Evolutionary conservation across 2,329 filamentous ascomycete species (phyloP), one percentile per base, ranked within the genome.

Genomic region (Neophaeococcomyces aloes): DNA sequence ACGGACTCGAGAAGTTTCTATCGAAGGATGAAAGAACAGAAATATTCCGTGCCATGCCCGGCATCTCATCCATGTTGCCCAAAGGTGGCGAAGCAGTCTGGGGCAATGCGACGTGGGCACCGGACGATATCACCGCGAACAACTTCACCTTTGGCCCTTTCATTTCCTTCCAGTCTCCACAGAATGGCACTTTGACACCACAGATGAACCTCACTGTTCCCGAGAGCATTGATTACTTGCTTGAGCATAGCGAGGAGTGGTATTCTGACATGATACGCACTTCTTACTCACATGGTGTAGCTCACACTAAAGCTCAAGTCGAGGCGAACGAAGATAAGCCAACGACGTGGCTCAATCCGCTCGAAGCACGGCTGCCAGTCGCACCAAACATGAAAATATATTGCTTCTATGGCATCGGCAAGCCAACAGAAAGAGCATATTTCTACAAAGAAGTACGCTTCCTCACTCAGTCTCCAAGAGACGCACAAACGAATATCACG

Each of bases 1-100:
- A 96, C 57, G 91, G 91, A 0, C 74, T 98, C 7, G 91, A 98
- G 62, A 94, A 91, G 59, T 98, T 98, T 61, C 70, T 98, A 36
- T 88, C 81, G 56, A 86, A 83, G 56, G 81, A 88, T 52, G 91
- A 98, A 61, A 78, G 91, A 41, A 87, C 85, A 0, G 87, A 96
- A 58, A 81, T 98, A 33, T 94, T 98, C 69, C 80, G 91, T 41
- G 86, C 87, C 34, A 96, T 98, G 89, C 91, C 91, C 0, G 91
- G 91, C 5, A 85, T 95, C 48, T 93, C 85, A 5, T 91, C 86
- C 37, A 98, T 98, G 91, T 74, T 98, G 1, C 91, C 91, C 4
- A 86, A 95, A 34, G 91, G 91, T 27, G 91, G 91, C 18, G 79
- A 94, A 46, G 83, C 83, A 0, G 80, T 98, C n/a, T 98, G 91